Conservation (phyloP, 2,329 filamentous ascomycete species). For the Alternaria postmessia region DNA sequence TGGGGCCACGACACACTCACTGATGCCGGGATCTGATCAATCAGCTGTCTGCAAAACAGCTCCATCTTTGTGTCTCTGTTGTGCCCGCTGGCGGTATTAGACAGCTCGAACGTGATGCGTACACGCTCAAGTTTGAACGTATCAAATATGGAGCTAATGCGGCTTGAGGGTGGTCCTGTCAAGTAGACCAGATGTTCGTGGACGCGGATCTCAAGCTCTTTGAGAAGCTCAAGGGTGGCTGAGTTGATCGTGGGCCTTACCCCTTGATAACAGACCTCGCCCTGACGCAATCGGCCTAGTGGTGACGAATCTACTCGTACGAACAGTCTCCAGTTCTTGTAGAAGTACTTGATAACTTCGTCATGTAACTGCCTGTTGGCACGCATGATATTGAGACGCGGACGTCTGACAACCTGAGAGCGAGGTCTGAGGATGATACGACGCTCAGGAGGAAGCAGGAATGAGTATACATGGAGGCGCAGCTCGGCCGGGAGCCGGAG, state of each 20-base stretch:
- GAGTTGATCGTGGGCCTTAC: not conserved
- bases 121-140: not conserved
- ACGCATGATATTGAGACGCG: constrained; percentile 28
- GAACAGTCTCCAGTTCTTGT: constrained; percentile 22
- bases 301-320: constrained; percentile 9
- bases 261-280: not conserved
- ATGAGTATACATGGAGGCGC: constrained; percentile 29
- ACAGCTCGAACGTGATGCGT: not conserved
- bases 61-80: constrained; percentile 1
- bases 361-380: constrained; percentile 23
- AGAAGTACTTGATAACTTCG: constrained; percentile 28
- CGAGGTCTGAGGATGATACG: constrained; percentile 13
- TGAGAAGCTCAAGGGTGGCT: not conserved
- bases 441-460: constrained; percentile 25
- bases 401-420: constrained; percentile 1
- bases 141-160: not conserved
- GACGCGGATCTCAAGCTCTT: not conserved
- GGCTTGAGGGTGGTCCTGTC: not conserved
- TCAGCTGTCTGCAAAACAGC: not conserved
- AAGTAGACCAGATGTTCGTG: not conserved
- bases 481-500: constrained; percentile 35
- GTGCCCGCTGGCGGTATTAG: not conserved
- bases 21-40: constrained; percentile 8
- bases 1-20: constrained; percentile 7
- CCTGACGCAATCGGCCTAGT: not conserved